A percentile compares a stretch with the other conserved stretches of the same genome.
These are phyloP conservation scores for Corylus heterophylla DNA, from an alignment of 306 rosid genomes.

Conservation along the genomic window DNA sequence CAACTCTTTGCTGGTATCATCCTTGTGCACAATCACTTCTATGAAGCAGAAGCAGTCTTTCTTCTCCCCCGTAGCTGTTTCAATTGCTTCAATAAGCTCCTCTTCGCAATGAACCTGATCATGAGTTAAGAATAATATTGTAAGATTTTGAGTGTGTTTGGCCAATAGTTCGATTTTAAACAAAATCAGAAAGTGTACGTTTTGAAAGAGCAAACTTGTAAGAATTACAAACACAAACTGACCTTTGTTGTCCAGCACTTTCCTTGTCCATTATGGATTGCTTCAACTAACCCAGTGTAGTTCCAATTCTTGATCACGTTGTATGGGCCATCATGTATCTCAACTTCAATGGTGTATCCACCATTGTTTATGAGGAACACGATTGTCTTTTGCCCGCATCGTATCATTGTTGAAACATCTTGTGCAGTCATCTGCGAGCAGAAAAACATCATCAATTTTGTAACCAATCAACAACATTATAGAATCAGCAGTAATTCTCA, in stretches of 20 bases:
- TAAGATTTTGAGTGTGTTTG: neutral
- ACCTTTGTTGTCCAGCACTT: constrained; percentile 48
- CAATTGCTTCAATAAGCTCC: constrained; percentile 41
- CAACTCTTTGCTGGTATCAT: constrained; percentile 50
- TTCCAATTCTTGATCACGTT: constrained; percentile 63
- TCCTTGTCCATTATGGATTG: constrained; percentile 54
- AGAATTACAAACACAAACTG: neutral
- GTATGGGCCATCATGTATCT: constrained; percentile 54
- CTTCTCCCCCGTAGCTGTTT: constrained; percentile 35
- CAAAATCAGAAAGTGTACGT: neutral
- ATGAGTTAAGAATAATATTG: neutral
- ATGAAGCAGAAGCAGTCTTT: constrained; percentile 49
- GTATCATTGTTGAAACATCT: constrained; percentile 50
- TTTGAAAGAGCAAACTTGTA: no score
- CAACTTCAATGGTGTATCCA: constrained; percentile 55
- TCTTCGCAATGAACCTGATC: constrained; percentile 33
- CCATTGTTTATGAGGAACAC: constrained; percentile 52
- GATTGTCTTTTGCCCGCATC: constrained; percentile 37
- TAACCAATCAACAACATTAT: no score
- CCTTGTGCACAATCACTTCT: constrained; percentile 51
- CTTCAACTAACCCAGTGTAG: constrained; percentile 46
- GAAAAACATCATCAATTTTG: no score
- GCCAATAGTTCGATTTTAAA: no score
- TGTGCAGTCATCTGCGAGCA: constrained; percentile 41
- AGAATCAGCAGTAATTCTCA: no score